Percentiles rank a stretch among this genome's conserved stretches.
Conservation (phyloP, 2,329 filamentous ascomycete species). For the Helminthosporium solani region DNA sequence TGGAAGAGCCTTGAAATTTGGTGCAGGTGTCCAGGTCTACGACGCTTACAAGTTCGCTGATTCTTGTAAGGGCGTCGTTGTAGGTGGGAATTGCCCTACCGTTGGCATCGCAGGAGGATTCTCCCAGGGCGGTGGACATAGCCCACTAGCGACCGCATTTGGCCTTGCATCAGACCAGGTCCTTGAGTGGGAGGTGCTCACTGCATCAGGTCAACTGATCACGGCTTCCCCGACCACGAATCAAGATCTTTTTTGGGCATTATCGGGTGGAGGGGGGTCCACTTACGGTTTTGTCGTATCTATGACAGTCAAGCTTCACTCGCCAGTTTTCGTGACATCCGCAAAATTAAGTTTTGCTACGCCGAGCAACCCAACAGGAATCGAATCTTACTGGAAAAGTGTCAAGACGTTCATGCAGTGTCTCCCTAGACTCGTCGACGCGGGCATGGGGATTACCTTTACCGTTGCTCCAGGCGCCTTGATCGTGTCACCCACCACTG, state of each 20-base stretch:
- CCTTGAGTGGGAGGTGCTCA: conserved; percentile 23
- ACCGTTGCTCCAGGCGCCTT: background rate
- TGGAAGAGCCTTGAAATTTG: conserved; percentile 15
- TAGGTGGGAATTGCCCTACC: conserved; percentile 25
- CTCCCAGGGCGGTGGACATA: conserved; percentile 51
- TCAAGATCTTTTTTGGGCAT: conserved; percentile 27
- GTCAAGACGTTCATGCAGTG: background rate
- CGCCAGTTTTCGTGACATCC: conserved; percentile 2
- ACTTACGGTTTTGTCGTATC: conserved; percentile 20
- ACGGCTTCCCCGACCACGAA: conserved; percentile 14
- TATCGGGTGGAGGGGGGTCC: conserved; percentile 20
- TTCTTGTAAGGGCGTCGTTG: background rate
- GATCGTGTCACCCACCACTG: conserved; percentile 1
- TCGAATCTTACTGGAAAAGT: background rate
- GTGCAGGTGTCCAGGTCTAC: conserved; percentile 14
- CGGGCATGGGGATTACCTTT: background rate
- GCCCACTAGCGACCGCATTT: conserved; percentile 39
- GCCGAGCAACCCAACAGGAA: background rate
- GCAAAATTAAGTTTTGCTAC: conserved; percentile 6
- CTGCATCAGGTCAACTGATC: conserved; percentile 14
- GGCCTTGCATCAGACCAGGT: conserved; percentile 22
- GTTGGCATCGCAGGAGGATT: conserved; percentile 48
- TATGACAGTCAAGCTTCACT: conserved; percentile 15
- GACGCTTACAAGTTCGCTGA: conserved; percentile 21
- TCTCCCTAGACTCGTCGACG: conserved; percentile 1